Percentiles rank a stretch among this genome's conserved stretches.
These are phyloP conservation scores for Aspergillus nanangensis DNA, from an alignment of 495 filamentous ascomycete species.

Conservation along the genomic window DNA sequence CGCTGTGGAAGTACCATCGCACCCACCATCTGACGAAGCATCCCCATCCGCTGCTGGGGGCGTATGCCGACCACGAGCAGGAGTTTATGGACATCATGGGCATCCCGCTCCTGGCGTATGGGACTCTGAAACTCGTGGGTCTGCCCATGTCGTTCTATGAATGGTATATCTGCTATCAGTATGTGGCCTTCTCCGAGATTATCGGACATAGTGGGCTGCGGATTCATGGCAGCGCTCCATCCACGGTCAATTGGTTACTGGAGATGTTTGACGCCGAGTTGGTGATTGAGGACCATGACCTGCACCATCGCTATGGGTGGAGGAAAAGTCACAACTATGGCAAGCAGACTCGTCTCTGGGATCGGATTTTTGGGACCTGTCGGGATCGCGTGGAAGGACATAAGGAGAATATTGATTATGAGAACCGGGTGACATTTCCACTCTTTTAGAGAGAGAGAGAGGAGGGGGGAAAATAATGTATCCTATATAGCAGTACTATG, in stretches of 20 bases:
- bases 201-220: slow-evolving; percentile 29
- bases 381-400: slow-evolving; percentile 26
- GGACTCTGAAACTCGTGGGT: slow-evolving; percentile 21
- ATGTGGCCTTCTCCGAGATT: slow-evolving; percentile 30
- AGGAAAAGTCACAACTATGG: slow-evolving; percentile 35
- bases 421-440: slow-evolving; percentile 4
- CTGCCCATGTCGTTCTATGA: slow-evolving; percentile 34
- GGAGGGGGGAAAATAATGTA: background rate
- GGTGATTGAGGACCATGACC: slow-evolving; percentile 34
- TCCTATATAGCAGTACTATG: too few species aligned
- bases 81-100: slow-evolving; percentile 36
- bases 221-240: slow-evolving; percentile 24
- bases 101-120: slow-evolving; percentile 26
- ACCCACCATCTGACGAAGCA: slow-evolving; percentile 36
- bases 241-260: slow-evolving; percentile 28
- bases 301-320: slow-evolving; percentile 36
- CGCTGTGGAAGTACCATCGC: slow-evolving; percentile 32
- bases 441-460: background rate
- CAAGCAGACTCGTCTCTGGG: slow-evolving; percentile 34
- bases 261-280: slow-evolving; percentile 26
- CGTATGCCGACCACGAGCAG: slow-evolving; percentile 28
- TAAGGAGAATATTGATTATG: slow-evolving; percentile 28
- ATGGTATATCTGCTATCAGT: slow-evolving; percentile 33
- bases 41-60: slow-evolving; percentile 17
- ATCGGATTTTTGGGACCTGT: slow-evolving; percentile 31